Base-by-base conservation (phyloP, 1,284 basidiomycete genomes). In the Ceratobasidium sp. region DNA sequence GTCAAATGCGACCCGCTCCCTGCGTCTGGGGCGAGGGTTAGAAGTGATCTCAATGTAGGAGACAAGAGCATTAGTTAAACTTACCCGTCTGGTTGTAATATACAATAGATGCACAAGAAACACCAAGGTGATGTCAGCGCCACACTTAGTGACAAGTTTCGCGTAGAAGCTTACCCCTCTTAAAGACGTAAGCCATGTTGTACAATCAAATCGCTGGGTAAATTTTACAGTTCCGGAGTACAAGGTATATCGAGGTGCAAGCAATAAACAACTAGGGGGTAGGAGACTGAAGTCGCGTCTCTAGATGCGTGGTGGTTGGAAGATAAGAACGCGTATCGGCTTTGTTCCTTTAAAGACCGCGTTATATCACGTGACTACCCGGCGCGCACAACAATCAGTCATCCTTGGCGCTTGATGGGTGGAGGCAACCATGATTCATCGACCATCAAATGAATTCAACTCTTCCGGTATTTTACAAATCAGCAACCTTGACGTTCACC, bases 1-100 rank as follows among this genome's bases (percentile, higher is more conserved):
- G 83, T 96, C 95, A 82, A 96, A 96, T 83, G 94, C 93, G 72
- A 96, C 93, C 83, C 90, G 91, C 86, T 96, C 94, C 86, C 95
- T 95, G 80, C 94, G 94, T 79, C 93, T 94, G 83, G 61, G 80
- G 79, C 26, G 33, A 63, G 61, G 76, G 64, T 61, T 61, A 60
- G 39, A 39, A 56, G 53, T 2, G 23, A 26, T 20, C 28, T 9
- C 42, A 23, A 18, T 7, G n/a, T 46, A 12, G 9, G 20, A 13
- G 7, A 15, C 3, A 23, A 20, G 23, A 39, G 39, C 12, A 18
- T 33, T 6, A 26, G 13, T 51, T 40, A 26, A 20, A 53, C 63
- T 73, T 28, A 71, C 63, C 60, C 67, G 61, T 81, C 81, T 46
- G 81, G 78, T 55, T 44, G 56, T 20, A 28, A 55, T 64, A 80